Evolutionary conservation across 495 filamentous ascomycete genomes (phyloP).

Genomic region (Chaetomium cochliodes): DNA sequence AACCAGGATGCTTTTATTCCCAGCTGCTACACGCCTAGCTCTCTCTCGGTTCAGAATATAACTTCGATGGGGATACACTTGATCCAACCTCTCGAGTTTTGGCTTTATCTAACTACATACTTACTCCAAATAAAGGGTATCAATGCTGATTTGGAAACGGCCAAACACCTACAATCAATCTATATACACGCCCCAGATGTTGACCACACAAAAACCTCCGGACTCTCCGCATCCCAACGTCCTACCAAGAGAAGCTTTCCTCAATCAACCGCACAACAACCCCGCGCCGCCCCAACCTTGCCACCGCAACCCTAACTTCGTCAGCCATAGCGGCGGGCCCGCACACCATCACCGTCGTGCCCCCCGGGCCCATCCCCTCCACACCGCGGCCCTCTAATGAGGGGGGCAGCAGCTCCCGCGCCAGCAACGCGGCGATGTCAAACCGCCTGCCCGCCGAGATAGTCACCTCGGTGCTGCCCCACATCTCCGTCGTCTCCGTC

Average conservation of each 20-base stretch:
- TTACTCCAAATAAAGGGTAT: too few species aligned
- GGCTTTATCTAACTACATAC: too few species aligned
- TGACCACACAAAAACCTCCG: too few species aligned
- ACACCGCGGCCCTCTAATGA: not conserved
- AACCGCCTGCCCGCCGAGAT: not conserved
- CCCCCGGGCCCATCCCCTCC: not conserved
- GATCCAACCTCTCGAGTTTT: too few species aligned
- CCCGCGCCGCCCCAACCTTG: not conserved
- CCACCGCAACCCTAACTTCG: not conserved
- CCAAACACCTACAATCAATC: too few species aligned
- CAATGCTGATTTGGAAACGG: too few species aligned
- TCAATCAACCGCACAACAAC: not conserved
- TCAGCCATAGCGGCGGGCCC: constrained; percentile 3
- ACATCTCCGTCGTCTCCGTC: not conserved
- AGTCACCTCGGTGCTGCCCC: not conserved
- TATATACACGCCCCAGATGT: too few species aligned
- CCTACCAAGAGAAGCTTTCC: not conserved
- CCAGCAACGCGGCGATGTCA: not conserved
- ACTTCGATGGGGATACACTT: too few species aligned
- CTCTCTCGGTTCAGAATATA: too few species aligned
- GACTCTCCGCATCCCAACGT: too few species aligned
- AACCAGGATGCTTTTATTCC: too few species aligned
- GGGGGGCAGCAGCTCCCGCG: not conserved
- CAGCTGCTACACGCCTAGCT: too few species aligned
- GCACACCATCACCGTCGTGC: not conserved